Evolutionary conservation across 1,139 yeast species (phyloP).

Genomic region (Sporopachydermia cereana): DNA sequence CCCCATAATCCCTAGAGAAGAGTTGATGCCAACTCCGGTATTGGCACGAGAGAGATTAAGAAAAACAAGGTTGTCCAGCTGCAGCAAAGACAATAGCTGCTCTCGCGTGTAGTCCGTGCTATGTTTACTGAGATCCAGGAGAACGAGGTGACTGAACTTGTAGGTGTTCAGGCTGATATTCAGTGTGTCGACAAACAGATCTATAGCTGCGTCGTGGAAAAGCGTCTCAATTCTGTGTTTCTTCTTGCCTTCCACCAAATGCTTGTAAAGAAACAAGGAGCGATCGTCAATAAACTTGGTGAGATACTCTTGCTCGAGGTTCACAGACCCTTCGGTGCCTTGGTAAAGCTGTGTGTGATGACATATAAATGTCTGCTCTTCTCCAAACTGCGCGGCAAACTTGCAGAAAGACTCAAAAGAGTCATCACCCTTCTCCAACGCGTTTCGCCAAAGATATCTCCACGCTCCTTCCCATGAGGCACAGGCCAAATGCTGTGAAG

Average conservation of each 20-base stretch:
- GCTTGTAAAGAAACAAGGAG: slow-evolving; percentile 5
- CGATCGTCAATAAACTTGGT: slow-evolving; percentile 7
- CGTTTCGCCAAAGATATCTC: slow-evolving; percentile 17
- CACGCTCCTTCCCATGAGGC: slow-evolving; percentile 16
- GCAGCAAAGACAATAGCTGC: neutral
- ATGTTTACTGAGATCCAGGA: slow-evolving; percentile 12
- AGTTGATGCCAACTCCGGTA: neutral
- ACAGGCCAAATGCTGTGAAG: slow-evolving; percentile 8
- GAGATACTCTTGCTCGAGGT: neutral
- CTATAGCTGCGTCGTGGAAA: slow-evolving; percentile 8
- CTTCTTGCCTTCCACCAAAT: slow-evolving; percentile 8
- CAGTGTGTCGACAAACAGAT: slow-evolving; percentile 9
- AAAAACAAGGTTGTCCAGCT: neutral
- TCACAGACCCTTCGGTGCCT: slow-evolving; percentile 1
- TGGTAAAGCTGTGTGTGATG: slow-evolving; percentile 11
- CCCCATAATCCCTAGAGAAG: neutral
- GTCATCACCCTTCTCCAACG: slow-evolving; percentile 16
- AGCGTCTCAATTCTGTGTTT: slow-evolving; percentile 11
- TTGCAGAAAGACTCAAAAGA: slow-evolving; percentile 16
- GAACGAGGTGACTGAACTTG: slow-evolving; percentile 10
- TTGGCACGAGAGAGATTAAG: neutral
- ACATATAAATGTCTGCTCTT: slow-evolving; percentile 14
- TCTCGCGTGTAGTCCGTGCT: neutral
- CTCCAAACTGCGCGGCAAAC: slow-evolving; percentile 15
- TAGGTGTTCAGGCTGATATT: slow-evolving; percentile 2